phyloP scores from a whole-genome alignment of 1,284 basidiomycete species.

The Sanghuangporus baumii region DNA sequence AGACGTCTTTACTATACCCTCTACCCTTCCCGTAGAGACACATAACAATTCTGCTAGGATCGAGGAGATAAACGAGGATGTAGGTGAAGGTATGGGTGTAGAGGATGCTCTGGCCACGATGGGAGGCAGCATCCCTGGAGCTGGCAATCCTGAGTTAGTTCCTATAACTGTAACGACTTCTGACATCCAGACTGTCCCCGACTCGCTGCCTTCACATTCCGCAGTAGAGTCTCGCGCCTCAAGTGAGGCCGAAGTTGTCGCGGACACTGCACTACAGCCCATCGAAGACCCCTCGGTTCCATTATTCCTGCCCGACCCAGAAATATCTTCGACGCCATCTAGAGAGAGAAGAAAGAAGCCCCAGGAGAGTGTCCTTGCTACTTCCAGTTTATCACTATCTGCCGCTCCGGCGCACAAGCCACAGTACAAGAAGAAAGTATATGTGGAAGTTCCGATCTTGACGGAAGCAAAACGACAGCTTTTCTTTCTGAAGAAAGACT shows the following conservation, averaged over 20 bases:
- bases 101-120: background rate
- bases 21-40: background rate
- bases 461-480: background rate
- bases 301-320: conserved; percentile 13
- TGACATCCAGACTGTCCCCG: background rate
- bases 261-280: background rate
- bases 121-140: background rate
- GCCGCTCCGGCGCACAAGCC: background rate
- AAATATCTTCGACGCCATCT: background rate
- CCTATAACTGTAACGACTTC: background rate
- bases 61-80: background rate
- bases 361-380: background rate
- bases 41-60: background rate
- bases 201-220: background rate
- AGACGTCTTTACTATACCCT: background rate
- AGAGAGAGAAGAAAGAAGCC: background rate
- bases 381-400: background rate
- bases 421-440: background rate
- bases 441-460: conserved; percentile 10
- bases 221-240: conserved; percentile 4
- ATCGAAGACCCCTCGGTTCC: background rate
- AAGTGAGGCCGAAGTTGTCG: background rate
- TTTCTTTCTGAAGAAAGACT: background rate
- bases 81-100: background rate
- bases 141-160: background rate